Base-by-base conservation (phyloP, 2,329 filamentous ascomycete genomes). In the Phoma sp. region DNA sequence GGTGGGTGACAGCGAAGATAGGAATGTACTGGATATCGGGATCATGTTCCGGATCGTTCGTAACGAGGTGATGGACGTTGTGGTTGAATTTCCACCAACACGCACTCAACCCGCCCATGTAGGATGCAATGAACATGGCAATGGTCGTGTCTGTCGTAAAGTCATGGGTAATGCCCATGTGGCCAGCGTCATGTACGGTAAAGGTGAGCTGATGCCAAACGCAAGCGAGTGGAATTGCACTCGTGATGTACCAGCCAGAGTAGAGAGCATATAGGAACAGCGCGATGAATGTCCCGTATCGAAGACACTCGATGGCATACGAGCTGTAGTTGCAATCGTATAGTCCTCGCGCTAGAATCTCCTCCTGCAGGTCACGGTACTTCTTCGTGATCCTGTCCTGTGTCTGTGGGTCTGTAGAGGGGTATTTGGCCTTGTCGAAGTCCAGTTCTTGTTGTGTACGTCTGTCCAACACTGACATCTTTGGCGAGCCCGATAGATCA, bases 1-100 rank as follows among this genome's bases (percentile, higher is more conserved):
- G 81, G 36, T 87, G 85, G 19, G 83, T 85, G 29, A 87, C 84
- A 44, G 88, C 87, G 66, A 91, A 89, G 45, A 90, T 81, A 0
- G 88, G 88, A 46, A 89, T 79, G 71, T 90, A 87, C 61, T 90
- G 85, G 65, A 97, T 98, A 73, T 98, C 94, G 0, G 95, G 94
- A 72, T 98, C 94, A 72, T 98, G 94, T 75, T 97, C 95, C 13
- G 93, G 91, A 38, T 89, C 89, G 74, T 98, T 98, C 17, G 95
- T 98, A 47, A 98, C 89, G 64, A 98, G 92, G 71, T 98, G 94
- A 73, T 98, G 94, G 8, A 97, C 92, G 70, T 98, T 98, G 76
- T 98, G 94, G 73, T 88, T 97, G 58, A 87, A 84, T 77, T 98
- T 98, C 94, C 95, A 99, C 95, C 95, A 99, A 39, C 94, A 91